These are phyloP conservation scores for Barnettozyma sucrosica DNA, from an alignment of 805 yeast genomes.

Conservation along the genomic window DNA sequence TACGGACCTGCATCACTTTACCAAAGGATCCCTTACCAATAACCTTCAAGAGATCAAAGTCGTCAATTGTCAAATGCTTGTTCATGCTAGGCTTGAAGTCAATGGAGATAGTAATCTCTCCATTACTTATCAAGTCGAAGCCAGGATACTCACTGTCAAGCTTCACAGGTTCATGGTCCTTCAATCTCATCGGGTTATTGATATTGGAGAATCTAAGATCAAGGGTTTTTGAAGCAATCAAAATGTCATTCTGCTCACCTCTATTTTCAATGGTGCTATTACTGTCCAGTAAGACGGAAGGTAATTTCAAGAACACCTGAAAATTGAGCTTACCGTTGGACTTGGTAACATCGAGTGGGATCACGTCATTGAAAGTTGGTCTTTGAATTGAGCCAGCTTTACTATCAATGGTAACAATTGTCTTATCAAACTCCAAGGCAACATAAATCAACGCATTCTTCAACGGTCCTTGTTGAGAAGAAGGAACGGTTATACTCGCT, in stretches of 20 bases:
- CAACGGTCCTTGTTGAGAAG: constrained; percentile 28
- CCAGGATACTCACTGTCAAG: constrained; percentile 29
- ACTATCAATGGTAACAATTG: constrained; percentile 84
- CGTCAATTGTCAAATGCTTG: constrained; percentile 77
- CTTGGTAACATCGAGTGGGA: constrained; percentile 83
- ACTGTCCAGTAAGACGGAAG: constrained; percentile 42
- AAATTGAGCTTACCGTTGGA: constrained; percentile 56
- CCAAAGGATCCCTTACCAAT: constrained; percentile 98
- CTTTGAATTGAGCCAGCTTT: constrained; percentile 70
- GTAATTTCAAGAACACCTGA: constrained; percentile 76
- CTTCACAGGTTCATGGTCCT: constrained; percentile 58
- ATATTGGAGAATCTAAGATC: constrained; percentile 49
- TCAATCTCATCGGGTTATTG: constrained; percentile 48
- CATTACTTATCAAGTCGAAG: constrained; percentile 25
- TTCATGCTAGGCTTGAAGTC: constrained; percentile 65
- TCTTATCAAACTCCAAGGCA: constrained; percentile 92
- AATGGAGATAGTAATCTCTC: constrained; percentile 55
- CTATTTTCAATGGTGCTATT: neutral
- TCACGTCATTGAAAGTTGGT: constrained; percentile 84
- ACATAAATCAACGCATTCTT: constrained; percentile 71
- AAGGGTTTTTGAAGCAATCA: constrained; percentile 66
- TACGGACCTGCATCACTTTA: constrained; percentile 97
- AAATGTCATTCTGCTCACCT: constrained; percentile 42
- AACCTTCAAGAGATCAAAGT: constrained; percentile 88
- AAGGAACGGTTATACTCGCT: constrained; percentile 49